Base-by-base conservation (phyloP, 768 basidiomycete genomes). In the Asterophora lycoperdoides region DNA sequence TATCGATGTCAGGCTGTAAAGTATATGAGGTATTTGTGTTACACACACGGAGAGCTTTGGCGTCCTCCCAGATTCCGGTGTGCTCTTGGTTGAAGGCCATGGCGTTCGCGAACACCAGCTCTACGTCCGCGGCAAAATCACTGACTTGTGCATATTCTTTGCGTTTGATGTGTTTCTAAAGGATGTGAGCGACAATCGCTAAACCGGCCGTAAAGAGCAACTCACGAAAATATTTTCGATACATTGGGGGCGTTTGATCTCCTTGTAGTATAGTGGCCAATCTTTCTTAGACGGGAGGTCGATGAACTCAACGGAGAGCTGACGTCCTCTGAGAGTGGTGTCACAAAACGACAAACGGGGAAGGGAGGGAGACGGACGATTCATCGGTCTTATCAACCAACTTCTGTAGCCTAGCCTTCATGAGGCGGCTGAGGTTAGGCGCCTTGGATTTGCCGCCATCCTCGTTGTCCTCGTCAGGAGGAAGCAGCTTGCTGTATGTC, bases 101-200 rank as follows among this genome's bases (percentile, higher is more conserved):
- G 8, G 93, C 94, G 62, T 97, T 97, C 6, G 81, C 78, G 67
- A 93, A 95, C 19, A 97, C 86, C 35, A 93, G 77, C 58, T 93
- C 90, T 11, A 94, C 86, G 51, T 97, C 94, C 8, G 79, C 80
- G 37, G 86, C 84, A 60, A 94, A 95, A 19, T 86, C 84, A 4
- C 76, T 71, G 5, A 79, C 69, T 73, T 77, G 17, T 62, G 59
- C 6, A 61, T 95, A 97, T 56, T 87, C 84, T 62, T 91, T 88
- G 48, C 80, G 80, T 60, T 89, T 85, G 54, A 95, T 71, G 41
- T 79, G 81, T 79, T 83, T 85, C 93, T 97, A 56, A 28, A 15
- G 19, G 13, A 55, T 19, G n/a, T 34, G 55, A 5, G 58, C 48
- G 23, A 36, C 36, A 45, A 42, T n/a, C 4, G 6, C 13, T 41